Evolutionary conservation across 1,284 basidiomycete species (phyloP).

Genomic region (Rhodotorula sp.): DNA sequence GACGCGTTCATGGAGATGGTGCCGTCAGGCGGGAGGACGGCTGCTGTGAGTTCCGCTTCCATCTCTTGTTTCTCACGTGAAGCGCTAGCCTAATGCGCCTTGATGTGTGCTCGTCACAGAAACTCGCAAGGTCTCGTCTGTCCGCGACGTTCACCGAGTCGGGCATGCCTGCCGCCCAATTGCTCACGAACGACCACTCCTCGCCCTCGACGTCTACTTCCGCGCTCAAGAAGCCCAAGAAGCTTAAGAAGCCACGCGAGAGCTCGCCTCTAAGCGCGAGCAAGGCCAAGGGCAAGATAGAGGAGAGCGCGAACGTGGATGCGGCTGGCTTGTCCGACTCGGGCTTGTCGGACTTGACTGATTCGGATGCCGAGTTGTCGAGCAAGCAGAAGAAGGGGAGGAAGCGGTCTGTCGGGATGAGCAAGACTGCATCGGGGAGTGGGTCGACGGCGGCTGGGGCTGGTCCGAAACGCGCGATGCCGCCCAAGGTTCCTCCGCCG

Average conservation of each 20-base stretch:
- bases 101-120: background rate
- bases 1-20: background rate
- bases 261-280: too few species aligned
- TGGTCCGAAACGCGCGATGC: conserved; percentile 10
- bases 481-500: background rate
- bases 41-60: background rate
- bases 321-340: conserved; percentile 13
- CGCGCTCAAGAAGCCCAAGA: conserved; percentile 1
- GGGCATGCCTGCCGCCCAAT: background rate
- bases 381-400: background rate
- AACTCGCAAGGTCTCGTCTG: background rate
- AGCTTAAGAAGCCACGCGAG: background rate
- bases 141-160: background rate
- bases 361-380: conserved; percentile 17
- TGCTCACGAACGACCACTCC: background rate
- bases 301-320: background rate
- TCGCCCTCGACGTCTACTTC: background rate
- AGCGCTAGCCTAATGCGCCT: too few species aligned
- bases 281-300: background rate
- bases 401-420: background rate
- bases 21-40: background rate
- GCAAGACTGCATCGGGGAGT: background rate
- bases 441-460: background rate
- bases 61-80: background rate
- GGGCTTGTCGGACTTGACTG: conserved; percentile 19